phyloP scores from a whole-genome alignment of 805 yeast genomes.

The Kodamaea neixiangensis region DNA sequence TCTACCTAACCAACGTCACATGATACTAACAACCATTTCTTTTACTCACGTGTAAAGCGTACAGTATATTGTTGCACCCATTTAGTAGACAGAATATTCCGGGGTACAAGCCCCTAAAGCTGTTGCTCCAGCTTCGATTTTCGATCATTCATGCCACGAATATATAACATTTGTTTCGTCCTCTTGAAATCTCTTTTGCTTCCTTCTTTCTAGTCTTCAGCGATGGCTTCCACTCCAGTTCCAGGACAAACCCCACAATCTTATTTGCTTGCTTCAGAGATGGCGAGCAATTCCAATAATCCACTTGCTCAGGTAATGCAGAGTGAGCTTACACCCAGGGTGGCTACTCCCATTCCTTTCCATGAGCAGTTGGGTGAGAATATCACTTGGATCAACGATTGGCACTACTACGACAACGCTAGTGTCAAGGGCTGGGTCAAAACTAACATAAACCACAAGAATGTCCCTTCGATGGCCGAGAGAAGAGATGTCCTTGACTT shows the following conservation, averaged over 20 bases:
- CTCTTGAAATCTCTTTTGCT: background rate
- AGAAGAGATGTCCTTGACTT: conserved; percentile 47
- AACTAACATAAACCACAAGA: conserved; percentile 21
- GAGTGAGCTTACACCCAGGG: conserved; percentile 13
- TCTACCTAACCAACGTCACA: background rate
- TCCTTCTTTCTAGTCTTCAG: background rate
- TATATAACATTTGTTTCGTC: background rate
- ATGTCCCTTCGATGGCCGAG: conserved; percentile 44
- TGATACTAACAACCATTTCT: background rate
- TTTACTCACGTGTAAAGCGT: background rate
- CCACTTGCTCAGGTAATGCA: conserved; percentile 1
- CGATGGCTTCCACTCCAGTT: background rate
- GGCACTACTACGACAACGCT: conserved; percentile 29
- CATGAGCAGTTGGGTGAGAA: conserved; percentile 26
- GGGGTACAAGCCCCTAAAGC: conserved; percentile 4
- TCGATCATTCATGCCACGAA: conserved; percentile 3
- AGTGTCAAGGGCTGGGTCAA: conserved; percentile 41
- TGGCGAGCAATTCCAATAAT: background rate
- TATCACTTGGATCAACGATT: conserved; percentile 42
- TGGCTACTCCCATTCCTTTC: conserved; percentile 16
- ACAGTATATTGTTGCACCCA: conserved; percentile 2
- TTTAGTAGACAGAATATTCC: conserved; percentile 1
- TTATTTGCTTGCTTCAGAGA: background rate
- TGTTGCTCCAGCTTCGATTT: background rate
- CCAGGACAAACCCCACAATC: background rate